A percentile compares a stretch with the other conserved stretches of the same genome.
Evolutionary conservation across 192 early-diverging fungal genomes (phyloP).

Genomic region (Backusella parvicylindrica): DNA sequence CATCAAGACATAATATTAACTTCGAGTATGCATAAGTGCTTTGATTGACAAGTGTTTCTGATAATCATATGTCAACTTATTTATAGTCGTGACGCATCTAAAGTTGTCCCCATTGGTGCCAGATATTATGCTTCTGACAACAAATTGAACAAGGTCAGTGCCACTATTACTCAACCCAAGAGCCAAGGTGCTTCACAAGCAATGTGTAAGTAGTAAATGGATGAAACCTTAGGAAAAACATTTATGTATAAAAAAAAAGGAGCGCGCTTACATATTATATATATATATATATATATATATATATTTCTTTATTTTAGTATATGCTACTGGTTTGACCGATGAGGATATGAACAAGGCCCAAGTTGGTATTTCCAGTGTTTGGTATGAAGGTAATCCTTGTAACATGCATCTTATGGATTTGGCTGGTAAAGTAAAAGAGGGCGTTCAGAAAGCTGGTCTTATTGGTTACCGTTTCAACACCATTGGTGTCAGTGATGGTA

Average conservation of each 20-base stretch:
- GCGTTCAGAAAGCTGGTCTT: conserved; percentile 84
- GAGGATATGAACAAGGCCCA: conserved; percentile 84
- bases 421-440: conserved; percentile 85
- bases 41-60: not conserved
- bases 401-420: conserved; percentile 98
- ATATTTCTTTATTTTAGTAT: conserved; percentile 54
- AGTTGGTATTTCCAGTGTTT: conserved; percentile 95
- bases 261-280: not conserved
- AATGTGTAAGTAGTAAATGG: conserved; percentile 69
- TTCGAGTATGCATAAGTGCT: too few relatives aligned
- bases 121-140: conserved; percentile 32
- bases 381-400: conserved; percentile 99
- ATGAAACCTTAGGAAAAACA: not conserved
- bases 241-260: not conserved
- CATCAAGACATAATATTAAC: not conserved
- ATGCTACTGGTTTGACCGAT: conserved; percentile 88
- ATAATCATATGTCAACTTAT: not conserved
- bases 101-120: conserved; percentile 2
- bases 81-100: not conserved
- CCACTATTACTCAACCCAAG: conserved; percentile 90
- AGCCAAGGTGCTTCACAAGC: conserved; percentile 96
- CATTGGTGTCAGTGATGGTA: conserved; percentile 96
- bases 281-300: too few relatives aligned
- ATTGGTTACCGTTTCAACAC: conserved; percentile 98
- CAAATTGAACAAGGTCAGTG: conserved; percentile 79